These are phyloP conservation scores for Pseudogymnoascus sp. DNA, from an alignment of 2,329 filamentous ascomycete genomes.

Conservation along the genomic window DNA sequence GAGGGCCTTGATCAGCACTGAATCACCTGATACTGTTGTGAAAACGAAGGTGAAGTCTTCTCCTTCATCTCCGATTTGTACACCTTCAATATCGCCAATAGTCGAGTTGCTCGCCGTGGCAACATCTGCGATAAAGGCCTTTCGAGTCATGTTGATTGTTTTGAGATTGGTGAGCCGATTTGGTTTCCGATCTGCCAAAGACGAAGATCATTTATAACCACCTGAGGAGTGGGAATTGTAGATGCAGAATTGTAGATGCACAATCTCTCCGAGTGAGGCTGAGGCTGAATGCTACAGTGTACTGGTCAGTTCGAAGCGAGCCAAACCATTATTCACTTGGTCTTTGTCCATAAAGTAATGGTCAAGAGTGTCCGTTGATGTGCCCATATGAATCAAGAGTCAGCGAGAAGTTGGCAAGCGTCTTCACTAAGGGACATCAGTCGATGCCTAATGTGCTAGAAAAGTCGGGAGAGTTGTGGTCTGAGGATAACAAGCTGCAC, in stretches of 20 bases:
- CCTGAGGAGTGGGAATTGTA: neutral
- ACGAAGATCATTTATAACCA: no score
- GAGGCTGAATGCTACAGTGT: neutral
- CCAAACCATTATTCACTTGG: conserved; percentile 1
- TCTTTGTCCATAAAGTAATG: neutral
- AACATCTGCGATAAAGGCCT: conserved; percentile 56
- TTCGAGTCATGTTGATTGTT: conserved; percentile 50
- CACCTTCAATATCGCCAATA: conserved; percentile 43
- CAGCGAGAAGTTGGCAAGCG: neutral
- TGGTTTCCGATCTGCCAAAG: no score
- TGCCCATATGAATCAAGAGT: neutral
- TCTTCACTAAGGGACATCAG: neutral
- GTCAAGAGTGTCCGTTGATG: neutral
- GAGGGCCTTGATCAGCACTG: conserved; percentile 24
- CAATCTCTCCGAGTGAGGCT: neutral
- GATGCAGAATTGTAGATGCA: neutral
- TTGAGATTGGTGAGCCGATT: no score
- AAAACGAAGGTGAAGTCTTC: conserved; percentile 63
- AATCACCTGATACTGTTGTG: conserved; percentile 23
- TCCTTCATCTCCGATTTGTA: conserved; percentile 61
- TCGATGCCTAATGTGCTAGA: neutral
- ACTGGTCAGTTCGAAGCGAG: neutral
- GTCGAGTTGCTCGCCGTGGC: conserved; percentile 31
- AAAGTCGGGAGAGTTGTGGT: neutral
- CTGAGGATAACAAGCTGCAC: neutral